phyloP scores from a whole-genome alignment of 1,139 yeast genomes.

The Protomyces gravidus region DNA sequence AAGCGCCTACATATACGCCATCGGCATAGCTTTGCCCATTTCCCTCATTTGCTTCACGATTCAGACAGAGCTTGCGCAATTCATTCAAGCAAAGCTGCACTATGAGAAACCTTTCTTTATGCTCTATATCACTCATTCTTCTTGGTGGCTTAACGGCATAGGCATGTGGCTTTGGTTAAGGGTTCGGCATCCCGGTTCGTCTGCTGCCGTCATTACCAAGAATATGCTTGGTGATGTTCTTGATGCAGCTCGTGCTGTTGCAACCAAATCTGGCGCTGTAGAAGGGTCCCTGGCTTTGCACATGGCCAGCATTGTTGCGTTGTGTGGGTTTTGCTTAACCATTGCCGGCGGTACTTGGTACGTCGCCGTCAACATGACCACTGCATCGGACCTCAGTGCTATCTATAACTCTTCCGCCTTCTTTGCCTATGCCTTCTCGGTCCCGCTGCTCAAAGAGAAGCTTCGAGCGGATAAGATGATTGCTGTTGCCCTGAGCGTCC shows the following conservation, averaged over 20 bases:
- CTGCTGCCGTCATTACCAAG: slow-evolving; percentile 46
- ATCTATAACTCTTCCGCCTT: slow-evolving; percentile 87
- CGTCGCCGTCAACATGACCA: slow-evolving; percentile 65
- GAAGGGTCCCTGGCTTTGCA: slow-evolving; percentile 52
- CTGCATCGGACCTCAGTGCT: slow-evolving; percentile 83
- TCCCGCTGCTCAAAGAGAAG: slow-evolving; percentile 62
- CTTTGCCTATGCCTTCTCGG: slow-evolving; percentile 79
- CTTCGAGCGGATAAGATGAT: slow-evolving; percentile 61
- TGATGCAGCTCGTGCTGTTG: slow-evolving; percentile 35
- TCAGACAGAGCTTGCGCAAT: slow-evolving; percentile 78
- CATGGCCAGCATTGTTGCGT: slow-evolving; percentile 47
- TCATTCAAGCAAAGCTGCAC: slow-evolving; percentile 53
- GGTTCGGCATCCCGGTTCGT: slow-evolving; percentile 55
- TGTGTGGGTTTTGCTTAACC: slow-evolving; percentile 52
- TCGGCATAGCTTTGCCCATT: slow-evolving; percentile 51
- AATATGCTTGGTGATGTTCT: slow-evolving; percentile 29
- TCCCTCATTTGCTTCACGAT: slow-evolving; percentile 64
- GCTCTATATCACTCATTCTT: slow-evolving; percentile 68
- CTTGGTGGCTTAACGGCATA: slow-evolving; percentile 52
- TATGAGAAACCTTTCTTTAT: slow-evolving; percentile 69
- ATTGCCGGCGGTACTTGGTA: slow-evolving; percentile 85
- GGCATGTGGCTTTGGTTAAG: slow-evolving; percentile 27
- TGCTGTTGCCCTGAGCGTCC: slow-evolving; percentile 66
- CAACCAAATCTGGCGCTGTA: slow-evolving; percentile 36
- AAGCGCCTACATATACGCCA: slow-evolving; percentile 18